Evolutionary conservation across 495 filamentous ascomycete genomes (phyloP).

Genomic region (Ramalina peruviana): DNA sequence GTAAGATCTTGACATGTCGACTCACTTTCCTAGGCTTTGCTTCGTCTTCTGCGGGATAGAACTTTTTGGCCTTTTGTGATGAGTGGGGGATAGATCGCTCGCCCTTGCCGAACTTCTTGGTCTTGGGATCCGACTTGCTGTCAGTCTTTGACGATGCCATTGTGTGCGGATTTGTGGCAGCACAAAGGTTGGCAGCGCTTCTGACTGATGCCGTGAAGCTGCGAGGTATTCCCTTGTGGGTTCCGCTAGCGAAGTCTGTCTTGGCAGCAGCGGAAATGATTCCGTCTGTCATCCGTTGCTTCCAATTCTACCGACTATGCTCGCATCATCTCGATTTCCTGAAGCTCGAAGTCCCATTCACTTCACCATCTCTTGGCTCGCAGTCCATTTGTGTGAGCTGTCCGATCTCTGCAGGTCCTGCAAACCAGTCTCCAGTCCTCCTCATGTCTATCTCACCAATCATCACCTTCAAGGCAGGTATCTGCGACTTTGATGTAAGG

Average conservation of each 20-base stretch:
- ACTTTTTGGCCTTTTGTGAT: constrained; percentile 91
- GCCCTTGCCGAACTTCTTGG: constrained; percentile 97
- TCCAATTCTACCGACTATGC: background rate
- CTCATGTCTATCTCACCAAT: constrained; percentile 68
- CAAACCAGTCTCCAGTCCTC: no score
- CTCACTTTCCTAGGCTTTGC: constrained; percentile 82
- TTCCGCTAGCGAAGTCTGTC: constrained; percentile 1
- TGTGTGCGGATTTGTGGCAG: background rate
- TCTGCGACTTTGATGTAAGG: constrained; percentile 72
- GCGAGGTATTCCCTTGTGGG: constrained; percentile 2
- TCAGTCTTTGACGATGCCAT: constrained; percentile 15
- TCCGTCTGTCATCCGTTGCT: background rate
- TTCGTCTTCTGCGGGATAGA: constrained; percentile 96
- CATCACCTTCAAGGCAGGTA: constrained; percentile 95
- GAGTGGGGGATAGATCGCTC: constrained; percentile 73
- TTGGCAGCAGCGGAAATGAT: background rate
- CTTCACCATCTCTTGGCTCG: no score
- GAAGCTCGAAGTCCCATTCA: no score
- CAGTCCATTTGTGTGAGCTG: no score
- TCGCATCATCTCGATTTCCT: no score
- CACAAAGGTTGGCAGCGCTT: background rate
- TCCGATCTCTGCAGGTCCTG: no score
- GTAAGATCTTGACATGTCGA: constrained; percentile 10
- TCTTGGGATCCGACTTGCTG: constrained; percentile 24
- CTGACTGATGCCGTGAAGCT: background rate